phyloP scores from a whole-genome alignment of 2,329 filamentous ascomycete species.

The Stemphylium vesicarium region DNA sequence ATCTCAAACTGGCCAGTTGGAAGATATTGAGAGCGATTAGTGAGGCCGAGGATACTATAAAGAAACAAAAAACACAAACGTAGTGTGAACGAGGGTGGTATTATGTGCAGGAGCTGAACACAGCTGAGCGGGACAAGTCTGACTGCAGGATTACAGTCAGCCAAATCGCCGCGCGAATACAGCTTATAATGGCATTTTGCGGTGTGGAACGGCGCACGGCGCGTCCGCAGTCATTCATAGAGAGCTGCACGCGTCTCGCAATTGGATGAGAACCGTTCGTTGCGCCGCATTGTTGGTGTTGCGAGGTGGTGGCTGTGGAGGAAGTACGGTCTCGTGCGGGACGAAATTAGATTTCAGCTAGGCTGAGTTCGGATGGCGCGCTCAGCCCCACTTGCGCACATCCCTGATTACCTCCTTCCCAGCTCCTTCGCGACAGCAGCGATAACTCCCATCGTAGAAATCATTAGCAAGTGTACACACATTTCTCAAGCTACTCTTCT shows the following conservation, averaged over 20 bases:
- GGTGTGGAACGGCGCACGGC: neutral
- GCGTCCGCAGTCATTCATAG: neutral
- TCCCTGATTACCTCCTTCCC: neutral
- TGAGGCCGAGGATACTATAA: neutral
- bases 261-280: neutral
- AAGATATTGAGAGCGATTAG: neutral
- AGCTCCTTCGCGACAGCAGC: neutral
- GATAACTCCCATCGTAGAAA: neutral
- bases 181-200: neutral
- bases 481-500: neutral
- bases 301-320: constrained; percentile 17
- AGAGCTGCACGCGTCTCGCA: neutral
- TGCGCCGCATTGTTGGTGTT: constrained; percentile 1
- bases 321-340: constrained; percentile 4
- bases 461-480: neutral
- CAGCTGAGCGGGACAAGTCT: constrained; percentile 5
- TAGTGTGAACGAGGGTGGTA: neutral
- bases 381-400: neutral
- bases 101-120: constrained; percentile 12
- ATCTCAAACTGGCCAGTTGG: neutral
- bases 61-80: neutral
- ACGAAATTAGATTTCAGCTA: constrained; percentile 19
- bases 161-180: constrained; percentile 4
- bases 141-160: constrained; percentile 13
- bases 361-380: constrained; percentile 7